Evolutionary conservation across 306 rosid genomes (phyloP).

Genomic region (Vigna trinervia): DNA sequence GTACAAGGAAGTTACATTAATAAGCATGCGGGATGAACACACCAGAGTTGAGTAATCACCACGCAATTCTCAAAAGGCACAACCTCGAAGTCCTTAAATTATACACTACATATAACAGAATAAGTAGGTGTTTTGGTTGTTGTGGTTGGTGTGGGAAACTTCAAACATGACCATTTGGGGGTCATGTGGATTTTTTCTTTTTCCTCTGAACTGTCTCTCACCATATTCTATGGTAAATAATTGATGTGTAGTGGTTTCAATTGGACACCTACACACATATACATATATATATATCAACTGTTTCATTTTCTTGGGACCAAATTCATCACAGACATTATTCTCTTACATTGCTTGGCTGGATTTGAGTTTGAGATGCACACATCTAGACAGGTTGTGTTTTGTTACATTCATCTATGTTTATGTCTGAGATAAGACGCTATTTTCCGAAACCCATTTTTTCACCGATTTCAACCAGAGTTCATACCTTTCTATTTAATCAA

Average conservation of each 20-base stretch:
- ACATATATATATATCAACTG: no score
- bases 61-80: constrained; percentile 23
- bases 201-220: neutral
- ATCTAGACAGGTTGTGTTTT: neutral
- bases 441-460: neutral
- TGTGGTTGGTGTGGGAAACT: constrained; percentile 57
- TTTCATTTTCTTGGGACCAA: constrained; percentile 48
- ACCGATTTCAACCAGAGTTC: neutral
- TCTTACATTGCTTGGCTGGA: constrained; percentile 40
- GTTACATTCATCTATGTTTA: constrained; percentile 3
- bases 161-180: constrained; percentile 26
- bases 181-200: neutral
- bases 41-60: constrained; percentile 26
- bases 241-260: neutral
- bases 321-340: constrained; percentile 13
- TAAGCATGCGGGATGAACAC: constrained; percentile 42
- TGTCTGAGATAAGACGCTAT: constrained; percentile 8
- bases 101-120: constrained; percentile 30
- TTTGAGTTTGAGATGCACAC: constrained; percentile 32
- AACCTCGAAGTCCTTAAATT: constrained; percentile 46
- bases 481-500: neutral
- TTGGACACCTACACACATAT: neutral
- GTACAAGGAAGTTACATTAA: constrained; percentile 42
- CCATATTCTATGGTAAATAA: constrained; percentile 1
- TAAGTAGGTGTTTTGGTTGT: constrained; percentile 49